Evolutionary conservation across 495 filamentous ascomycete genomes (phyloP), one percentile per base, ranked within the genome.

Genomic region (Penicillium taxi): DNA sequence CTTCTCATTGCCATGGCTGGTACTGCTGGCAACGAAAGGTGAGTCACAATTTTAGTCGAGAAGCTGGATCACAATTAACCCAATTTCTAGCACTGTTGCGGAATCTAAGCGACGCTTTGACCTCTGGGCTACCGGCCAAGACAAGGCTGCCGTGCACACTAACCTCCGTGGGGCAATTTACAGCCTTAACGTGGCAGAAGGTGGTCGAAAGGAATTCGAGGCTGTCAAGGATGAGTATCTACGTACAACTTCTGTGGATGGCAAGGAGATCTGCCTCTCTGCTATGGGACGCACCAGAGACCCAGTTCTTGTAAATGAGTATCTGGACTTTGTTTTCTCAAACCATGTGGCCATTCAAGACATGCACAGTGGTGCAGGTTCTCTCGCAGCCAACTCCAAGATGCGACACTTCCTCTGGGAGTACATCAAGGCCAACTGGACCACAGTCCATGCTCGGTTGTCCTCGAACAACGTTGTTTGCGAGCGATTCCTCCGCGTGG

Each of bases 401-500:
- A 76, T 73, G 3, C 79, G 89, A 11, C 63, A 72, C 32, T 64
- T 78, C 4, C 69, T 91, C 25, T 98, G 91, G 91, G 66, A 81
- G 26, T 94, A 83, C 58, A 72, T 94, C 41, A 82, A 84, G 49
- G 68, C 75, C 5, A 75, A 94, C 61, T 98, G 89, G 84, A 63
- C 67, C 7, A 60, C 63, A 26, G 69, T 94, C 12, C 67, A 74
- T 23, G 61, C 69, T 32, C 80, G 78, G 48, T 68, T 96, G 32
- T 77, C 82, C 41, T 68, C 73, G 1, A 95, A 93, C 61, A 80
- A 84, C 41, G 81, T 95, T 19, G 77, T 95, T 16, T 66, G 94
- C 33, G 89, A 96, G 61, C 78, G 88, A 14, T 91, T 94, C 61
- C 54, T 98, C 45, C 78, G 82, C 44, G 69, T 80, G 46, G 77